phyloP scores from a whole-genome alignment of 805 yeast genomes.

The Barnettozyma populi region DNA sequence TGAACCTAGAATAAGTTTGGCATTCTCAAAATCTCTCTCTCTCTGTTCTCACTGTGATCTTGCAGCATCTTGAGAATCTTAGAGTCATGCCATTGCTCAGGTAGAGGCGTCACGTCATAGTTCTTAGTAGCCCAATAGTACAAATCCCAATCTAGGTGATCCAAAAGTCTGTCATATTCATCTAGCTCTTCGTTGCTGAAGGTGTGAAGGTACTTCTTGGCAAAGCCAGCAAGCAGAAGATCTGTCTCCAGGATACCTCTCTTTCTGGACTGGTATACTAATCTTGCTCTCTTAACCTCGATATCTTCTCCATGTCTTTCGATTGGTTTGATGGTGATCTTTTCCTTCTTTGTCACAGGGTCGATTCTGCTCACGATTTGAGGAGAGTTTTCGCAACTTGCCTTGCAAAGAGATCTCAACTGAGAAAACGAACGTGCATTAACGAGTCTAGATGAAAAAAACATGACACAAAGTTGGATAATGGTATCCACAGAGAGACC shows the following conservation, averaged over 20 bases:
- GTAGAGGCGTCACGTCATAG: conserved; percentile 75
- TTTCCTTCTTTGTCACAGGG: conserved; percentile 15
- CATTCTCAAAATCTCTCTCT: conserved; percentile 76
- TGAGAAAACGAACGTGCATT: conserved; percentile 8
- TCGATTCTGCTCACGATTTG: conserved; percentile 17
- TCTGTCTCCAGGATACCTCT: conserved; percentile 95
- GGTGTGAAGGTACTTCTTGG: conserved; percentile 59
- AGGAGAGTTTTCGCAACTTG: conserved; percentile 16
- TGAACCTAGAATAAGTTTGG: conserved; percentile 45
- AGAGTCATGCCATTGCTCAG: conserved; percentile 76
- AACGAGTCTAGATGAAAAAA: background rate
- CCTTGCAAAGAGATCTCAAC: conserved; percentile 8
- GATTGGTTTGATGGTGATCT: conserved; percentile 61
- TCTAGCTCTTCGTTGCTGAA: conserved; percentile 63
- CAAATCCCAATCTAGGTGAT: conserved; percentile 98
- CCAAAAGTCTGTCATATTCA: conserved; percentile 81
- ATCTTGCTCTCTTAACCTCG: conserved; percentile 77
- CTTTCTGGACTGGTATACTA: conserved; percentile 87
- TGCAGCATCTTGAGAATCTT: conserved; percentile 61
- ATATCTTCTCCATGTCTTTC: conserved; percentile 67
- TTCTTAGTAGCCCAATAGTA: conserved; percentile 96
- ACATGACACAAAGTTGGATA: background rate
- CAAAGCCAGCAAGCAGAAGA: conserved; percentile 76
- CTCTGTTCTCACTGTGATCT: conserved; percentile 66
- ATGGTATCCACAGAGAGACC: no score